Evolutionary conservation across 1,284 basidiomycete genomes (phyloP), one percentile per base, ranked within the genome.

Genomic region (Rhodotorula sp.): DNA sequence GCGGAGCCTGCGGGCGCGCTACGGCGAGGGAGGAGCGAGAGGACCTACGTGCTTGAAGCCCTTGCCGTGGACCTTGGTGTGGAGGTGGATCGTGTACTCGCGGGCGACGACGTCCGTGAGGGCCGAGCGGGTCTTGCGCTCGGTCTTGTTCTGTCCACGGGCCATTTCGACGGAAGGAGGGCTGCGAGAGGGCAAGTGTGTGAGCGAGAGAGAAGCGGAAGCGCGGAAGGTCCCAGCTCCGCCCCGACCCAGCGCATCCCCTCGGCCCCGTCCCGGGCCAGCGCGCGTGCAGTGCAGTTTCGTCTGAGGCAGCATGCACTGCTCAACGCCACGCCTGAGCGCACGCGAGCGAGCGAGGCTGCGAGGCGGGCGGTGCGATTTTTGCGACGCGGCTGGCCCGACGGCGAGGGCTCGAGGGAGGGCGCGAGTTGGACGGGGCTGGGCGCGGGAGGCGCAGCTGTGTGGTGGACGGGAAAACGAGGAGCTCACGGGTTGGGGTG

Each of bases 81-180:
- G 77, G 60, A 78, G 77, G 72, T 78, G 77, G 74, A 78, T 78
- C 68, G 77, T 78, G 77, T 78, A 78, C 76, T 78, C 94, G 81
- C 94, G 89, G 79, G 94, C 92, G 78, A 97, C 93, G 84, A 97
- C 93, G 83, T 97, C 94, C 84, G 92, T 88, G 82, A 97, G 91
- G 74, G 93, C 93, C 61, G 77, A 78, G 44, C 78, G 75, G 66
- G 71, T 70, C 78, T 80, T 79, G 59, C 77, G 74, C 77, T 79
- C 77, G 44, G 66, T 70, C 64, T 67, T 77, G 70, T 77, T 75
- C 61, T 73, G 73, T 73, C 75, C 74, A 60, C 76, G 78, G 70
- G 78, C 78, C 78, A 79, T 79, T 75, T 67, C 66, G 67, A 57
- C 45, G 52, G 42, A 44, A 52, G 62, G 44, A n/a, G n/a, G 46